A percentile compares a stretch with the other conserved stretches of the same genome.
Evolutionary conservation across 768 basidiomycete genomes (phyloP).

Genomic region (Dioszegia aurantiaca): DNA sequence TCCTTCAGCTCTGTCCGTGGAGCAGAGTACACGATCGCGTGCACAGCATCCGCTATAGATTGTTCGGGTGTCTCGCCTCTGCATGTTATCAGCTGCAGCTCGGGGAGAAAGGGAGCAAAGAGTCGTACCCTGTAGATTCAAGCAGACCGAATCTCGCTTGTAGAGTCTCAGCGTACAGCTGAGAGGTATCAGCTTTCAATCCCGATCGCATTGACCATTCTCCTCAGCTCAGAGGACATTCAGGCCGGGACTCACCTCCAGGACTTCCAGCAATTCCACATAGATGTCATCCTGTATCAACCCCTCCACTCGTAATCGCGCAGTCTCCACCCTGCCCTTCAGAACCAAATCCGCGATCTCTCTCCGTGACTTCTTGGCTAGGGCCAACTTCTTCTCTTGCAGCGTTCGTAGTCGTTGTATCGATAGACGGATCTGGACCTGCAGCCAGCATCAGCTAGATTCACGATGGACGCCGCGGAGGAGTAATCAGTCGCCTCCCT

Average conservation of each 20-base stretch:
- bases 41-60: slow-evolving; percentile 79
- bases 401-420: slow-evolving; percentile 76
- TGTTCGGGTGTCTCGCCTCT: slow-evolving; percentile 73
- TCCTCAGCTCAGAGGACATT: background rate
- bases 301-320: slow-evolving; percentile 46
- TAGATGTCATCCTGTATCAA: slow-evolving; percentile 42
- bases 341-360: slow-evolving; percentile 52
- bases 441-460: background rate
- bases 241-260: slow-evolving; percentile 58
- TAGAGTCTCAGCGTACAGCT: slow-evolving; percentile 87
- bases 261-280: slow-evolving; percentile 76
- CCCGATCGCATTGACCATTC: background rate
- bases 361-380: slow-evolving; percentile 62
- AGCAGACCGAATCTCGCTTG: slow-evolving; percentile 86
- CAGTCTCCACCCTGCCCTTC: slow-evolving; percentile 58
- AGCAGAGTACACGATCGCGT: slow-evolving; percentile 83
- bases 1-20: slow-evolving; percentile 89
- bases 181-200: background rate
- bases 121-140: slow-evolving; percentile 68
- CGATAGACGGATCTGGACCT: slow-evolving; percentile 62
- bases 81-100: background rate
- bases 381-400: slow-evolving; percentile 81
- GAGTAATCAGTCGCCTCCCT: too few species aligned
- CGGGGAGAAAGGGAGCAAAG: background rate
- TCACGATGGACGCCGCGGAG: too few species aligned